Evolutionary conservation across 495 filamentous ascomycete species (phyloP).

Genomic region (Xylaria bambusicola): DNA sequence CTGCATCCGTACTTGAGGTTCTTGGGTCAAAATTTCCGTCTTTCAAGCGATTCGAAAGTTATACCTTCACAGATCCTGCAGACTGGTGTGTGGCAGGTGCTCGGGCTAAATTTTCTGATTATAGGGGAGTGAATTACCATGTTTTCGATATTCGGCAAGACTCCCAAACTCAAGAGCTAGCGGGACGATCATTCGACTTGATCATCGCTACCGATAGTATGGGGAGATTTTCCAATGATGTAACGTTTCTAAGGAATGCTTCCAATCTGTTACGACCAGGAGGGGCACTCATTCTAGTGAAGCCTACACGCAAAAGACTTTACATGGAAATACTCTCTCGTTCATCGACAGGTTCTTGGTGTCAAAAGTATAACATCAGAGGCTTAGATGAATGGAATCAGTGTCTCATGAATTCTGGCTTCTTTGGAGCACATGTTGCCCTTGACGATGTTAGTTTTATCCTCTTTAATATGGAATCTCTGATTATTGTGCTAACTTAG

Average conservation of each 20-base stretch:
- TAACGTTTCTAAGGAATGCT: background rate
- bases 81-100: background rate
- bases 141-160: conserved; percentile 45
- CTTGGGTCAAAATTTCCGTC: background rate
- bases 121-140: conserved; percentile 42
- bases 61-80: background rate
- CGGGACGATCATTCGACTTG: conserved; percentile 48
- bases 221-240: background rate
- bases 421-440: too few relatives aligned
- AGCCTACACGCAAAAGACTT: conserved; percentile 32
- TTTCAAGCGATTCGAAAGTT: background rate
- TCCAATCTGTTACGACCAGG: background rate
- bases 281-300: conserved; percentile 42
- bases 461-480: too few relatives aligned
- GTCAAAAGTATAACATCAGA: too few relatives aligned
- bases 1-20: background rate
- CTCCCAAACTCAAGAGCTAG: conserved; percentile 43
- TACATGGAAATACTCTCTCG: background rate
- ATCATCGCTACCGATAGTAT: conserved; percentile 36
- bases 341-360: background rate
- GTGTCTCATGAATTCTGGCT: too few relatives aligned
- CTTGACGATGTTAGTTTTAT: too few relatives aligned
- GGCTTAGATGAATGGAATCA: too few relatives aligned
- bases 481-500: too few relatives aligned
- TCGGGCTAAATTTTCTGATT: background rate